Evolutionary conservation across 768 basidiomycete species (phyloP).

Genomic region (Collybia sp.): DNA sequence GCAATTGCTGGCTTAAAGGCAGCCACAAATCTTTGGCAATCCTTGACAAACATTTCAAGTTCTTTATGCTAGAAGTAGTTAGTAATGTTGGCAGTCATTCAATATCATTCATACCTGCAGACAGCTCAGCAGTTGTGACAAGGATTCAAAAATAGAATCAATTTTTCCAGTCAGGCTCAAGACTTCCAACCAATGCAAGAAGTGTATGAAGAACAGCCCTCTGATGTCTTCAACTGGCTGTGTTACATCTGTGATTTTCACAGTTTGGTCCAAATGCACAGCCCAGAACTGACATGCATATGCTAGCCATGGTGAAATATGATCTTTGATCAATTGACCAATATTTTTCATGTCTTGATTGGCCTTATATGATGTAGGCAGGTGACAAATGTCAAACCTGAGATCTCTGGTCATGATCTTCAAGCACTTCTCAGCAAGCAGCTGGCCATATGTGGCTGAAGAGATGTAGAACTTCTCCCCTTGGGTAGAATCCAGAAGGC

Average conservation of each 20-base stretch:
- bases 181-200: too few species aligned
- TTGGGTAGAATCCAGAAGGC: background rate
- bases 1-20: too few species aligned
- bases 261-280: too few species aligned
- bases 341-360: too few species aligned
- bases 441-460: background rate
- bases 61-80: background rate
- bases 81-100: background rate
- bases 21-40: too few species aligned
- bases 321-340: background rate
- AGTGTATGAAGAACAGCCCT: too few species aligned
- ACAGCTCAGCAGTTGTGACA: too few species aligned
- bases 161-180: background rate
- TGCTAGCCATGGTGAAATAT: constrained; percentile 3
- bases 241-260: background rate
- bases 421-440: background rate
- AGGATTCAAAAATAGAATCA: background rate
- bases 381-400: too few species aligned
- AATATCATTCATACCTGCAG: background rate
- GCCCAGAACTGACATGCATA: too few species aligned
- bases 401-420: too few species aligned
- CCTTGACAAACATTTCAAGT: background rate
- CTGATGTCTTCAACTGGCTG: background rate
- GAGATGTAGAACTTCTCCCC: background rate
- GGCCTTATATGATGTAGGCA: too few species aligned